Percentiles rank a stretch among this genome's conserved stretches.
Evolutionary conservation across 305 asterid species (phyloP).

Genomic region (Fraxinus ornus): DNA sequence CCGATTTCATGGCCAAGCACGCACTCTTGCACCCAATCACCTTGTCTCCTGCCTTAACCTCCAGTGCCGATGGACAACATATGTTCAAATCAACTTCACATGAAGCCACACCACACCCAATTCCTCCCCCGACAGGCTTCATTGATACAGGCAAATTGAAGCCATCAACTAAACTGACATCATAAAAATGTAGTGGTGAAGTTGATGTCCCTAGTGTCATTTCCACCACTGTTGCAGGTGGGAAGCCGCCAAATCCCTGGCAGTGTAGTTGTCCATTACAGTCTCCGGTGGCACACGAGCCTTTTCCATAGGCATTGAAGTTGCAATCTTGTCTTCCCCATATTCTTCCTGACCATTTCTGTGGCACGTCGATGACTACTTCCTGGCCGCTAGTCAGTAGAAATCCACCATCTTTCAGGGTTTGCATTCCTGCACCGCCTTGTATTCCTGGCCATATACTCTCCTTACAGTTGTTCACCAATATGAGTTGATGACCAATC

Average conservation of each 20-base stretch:
- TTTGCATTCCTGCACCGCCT: slow-evolving; percentile 66
- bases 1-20: slow-evolving; percentile 79
- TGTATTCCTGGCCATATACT: slow-evolving; percentile 84
- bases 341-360: slow-evolving; percentile 83
- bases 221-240: slow-evolving; percentile 93
- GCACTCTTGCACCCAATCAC: slow-evolving; percentile 96
- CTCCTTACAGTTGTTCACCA: slow-evolving; percentile 84
- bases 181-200: slow-evolving; percentile 82
- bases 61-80: slow-evolving; percentile 84
- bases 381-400: slow-evolving; percentile 59
- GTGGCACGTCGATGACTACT: slow-evolving; percentile 54
- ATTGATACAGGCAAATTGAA: slow-evolving; percentile 80
- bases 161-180: slow-evolving; percentile 86
- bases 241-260: slow-evolving; percentile 63
- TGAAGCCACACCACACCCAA: slow-evolving; percentile 81
- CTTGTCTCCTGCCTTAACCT: slow-evolving; percentile 54
- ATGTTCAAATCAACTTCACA: slow-evolving; percentile 71
- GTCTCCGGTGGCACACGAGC: slow-evolving; percentile 77
- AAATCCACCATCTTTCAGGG: slow-evolving; percentile 69
- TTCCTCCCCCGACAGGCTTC: slow-evolving; percentile 83
- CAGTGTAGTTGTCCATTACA: slow-evolving; percentile 66
- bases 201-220: slow-evolving; percentile 72
- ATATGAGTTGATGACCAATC: slow-evolving; percentile 53
- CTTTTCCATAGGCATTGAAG: slow-evolving; percentile 51
- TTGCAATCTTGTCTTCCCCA: slow-evolving; percentile 75